A percentile compares a stretch with the other conserved stretches of the same genome.
Conservation (phyloP, 1,284 basidiomycete species). For the Cryptococcus floricola region DNA sequence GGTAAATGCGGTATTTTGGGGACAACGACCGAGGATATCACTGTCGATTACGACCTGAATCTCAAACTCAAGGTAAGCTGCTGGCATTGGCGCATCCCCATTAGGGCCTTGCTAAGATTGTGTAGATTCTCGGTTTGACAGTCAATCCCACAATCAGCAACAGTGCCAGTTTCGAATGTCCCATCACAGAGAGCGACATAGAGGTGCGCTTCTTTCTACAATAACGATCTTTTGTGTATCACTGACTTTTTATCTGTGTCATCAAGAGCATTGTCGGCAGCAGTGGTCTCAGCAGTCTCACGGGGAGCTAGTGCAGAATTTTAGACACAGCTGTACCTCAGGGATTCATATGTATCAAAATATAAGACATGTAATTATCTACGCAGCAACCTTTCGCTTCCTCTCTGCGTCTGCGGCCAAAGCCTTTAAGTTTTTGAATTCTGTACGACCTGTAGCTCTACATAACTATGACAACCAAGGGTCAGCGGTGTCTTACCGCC, state of each 20-base stretch:
- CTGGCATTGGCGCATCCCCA: neutral
- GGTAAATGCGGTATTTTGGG: conserved; percentile 62
- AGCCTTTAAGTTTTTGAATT: conserved; percentile 63
- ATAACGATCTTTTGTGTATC: no score
- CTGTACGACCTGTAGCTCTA: conserved; percentile 73
- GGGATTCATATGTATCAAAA: no score
- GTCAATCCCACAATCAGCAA: conserved; percentile 67
- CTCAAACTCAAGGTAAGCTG: conserved; percentile 25
- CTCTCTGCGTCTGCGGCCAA: conserved; percentile 44
- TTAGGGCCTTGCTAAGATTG: neutral
- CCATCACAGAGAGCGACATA: conserved; percentile 50
- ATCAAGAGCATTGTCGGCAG: conserved; percentile 5
- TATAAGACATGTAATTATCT: neutral
- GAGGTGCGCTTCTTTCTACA: conserved; percentile 42
- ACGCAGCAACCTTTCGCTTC: conserved; percentile 2
- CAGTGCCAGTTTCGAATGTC: conserved; percentile 65
- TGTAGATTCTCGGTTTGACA: conserved; percentile 60
- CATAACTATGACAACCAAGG: conserved; percentile 54
- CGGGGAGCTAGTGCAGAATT: no score
- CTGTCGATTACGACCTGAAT: conserved; percentile 60
- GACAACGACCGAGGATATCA: conserved; percentile 57
- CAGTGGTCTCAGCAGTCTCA: neutral
- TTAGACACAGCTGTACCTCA: no score
- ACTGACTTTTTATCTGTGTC: no score
- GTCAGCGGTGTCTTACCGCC: conserved; percentile 3